Conservation (phyloP, 345 rosid species). For the Limnanthes douglasii region DNA sequence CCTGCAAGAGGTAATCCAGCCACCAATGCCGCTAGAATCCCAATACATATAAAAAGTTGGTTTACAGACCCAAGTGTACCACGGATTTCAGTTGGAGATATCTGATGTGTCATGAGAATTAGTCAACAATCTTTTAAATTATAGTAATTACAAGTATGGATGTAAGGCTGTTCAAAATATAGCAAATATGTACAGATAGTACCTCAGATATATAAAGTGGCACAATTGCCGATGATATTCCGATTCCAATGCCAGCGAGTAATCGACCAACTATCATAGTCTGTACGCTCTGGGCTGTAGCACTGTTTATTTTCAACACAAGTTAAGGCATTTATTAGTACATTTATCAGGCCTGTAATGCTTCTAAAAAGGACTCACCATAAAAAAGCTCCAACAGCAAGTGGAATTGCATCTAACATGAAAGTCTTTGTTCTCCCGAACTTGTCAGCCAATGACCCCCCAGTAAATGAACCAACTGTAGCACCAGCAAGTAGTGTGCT, state of each 20-base stretch:
- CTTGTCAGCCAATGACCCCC: slow-evolving; percentile 88
- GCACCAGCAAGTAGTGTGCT: slow-evolving; percentile 98
- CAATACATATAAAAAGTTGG: slow-evolving; percentile 92
- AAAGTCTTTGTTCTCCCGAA: slow-evolving; percentile 92
- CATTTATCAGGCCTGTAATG: neutral
- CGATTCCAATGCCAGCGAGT: slow-evolving; percentile 95
- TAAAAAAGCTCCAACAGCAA: slow-evolving; percentile 69
- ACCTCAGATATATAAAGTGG: slow-evolving; percentile 99
- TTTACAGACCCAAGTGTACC: slow-evolving; percentile 95
- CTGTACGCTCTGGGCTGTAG: slow-evolving; percentile 82
- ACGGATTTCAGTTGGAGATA: slow-evolving; percentile 96
- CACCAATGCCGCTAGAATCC: slow-evolving; percentile 88
- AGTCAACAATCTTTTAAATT: no score
- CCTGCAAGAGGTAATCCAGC: slow-evolving; percentile 94
- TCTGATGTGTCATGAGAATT: slow-evolving; percentile 33
- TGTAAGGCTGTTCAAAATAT: neutral
- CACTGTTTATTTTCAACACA: slow-evolving; percentile 26
- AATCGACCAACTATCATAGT: slow-evolving; percentile 92
- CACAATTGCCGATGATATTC: slow-evolving; percentile 90
- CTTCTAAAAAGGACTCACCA: slow-evolving; percentile 26
- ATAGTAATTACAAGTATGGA: no score
- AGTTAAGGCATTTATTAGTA: slow-evolving; percentile 8
- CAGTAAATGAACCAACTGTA: slow-evolving; percentile 87
- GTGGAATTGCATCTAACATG: slow-evolving; percentile 91
- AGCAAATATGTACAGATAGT: slow-evolving; percentile 3